Evolutionary conservation across 345 rosid genomes (phyloP).

Genomic region (Bruguiera sexangula): DNA sequence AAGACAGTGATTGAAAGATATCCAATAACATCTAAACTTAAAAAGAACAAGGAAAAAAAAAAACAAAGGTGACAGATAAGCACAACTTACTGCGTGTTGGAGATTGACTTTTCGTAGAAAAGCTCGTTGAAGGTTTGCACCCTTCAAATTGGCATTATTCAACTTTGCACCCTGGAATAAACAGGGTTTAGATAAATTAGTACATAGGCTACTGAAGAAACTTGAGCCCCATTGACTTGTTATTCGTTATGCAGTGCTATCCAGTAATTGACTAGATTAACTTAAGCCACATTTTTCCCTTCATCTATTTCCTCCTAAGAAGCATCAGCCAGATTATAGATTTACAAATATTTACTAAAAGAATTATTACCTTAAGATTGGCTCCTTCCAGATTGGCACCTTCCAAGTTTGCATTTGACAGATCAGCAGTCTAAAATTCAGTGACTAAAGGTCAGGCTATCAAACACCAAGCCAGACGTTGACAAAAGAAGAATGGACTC

Average conservation of each 20-base stretch:
- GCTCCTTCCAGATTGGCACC: conserved; percentile 96
- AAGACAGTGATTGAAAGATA: too few relatives aligned
- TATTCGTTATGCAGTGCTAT: background rate
- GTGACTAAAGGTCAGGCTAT: conserved; percentile 1
- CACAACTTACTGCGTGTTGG: conserved; percentile 64
- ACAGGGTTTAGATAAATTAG: conserved; percentile 2
- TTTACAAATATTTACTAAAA: background rate
- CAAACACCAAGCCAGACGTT: background rate
- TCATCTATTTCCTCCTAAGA: background rate
- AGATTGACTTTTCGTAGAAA: conserved; percentile 83
- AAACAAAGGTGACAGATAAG: too few relatives aligned
- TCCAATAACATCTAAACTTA: too few relatives aligned
- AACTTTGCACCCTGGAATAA: conserved; percentile 80
- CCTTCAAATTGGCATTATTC: conserved; percentile 74
- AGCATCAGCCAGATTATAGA: background rate
- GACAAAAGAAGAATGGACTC: too few relatives aligned
- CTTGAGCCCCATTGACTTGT: background rate
- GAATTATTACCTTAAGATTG: conserved; percentile 65
- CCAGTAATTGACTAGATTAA: too few relatives aligned
- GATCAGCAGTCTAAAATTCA: conserved; percentile 70
- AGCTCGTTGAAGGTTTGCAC: conserved; percentile 92
- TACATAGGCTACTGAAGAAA: background rate
- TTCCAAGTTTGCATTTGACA: conserved; percentile 89
- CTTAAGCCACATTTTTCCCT: background rate
- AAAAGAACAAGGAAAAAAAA: too few relatives aligned